Evolutionary conservation across 1,284 basidiomycete species (phyloP).

Genomic region (Heterobasidion irregulare): DNA sequence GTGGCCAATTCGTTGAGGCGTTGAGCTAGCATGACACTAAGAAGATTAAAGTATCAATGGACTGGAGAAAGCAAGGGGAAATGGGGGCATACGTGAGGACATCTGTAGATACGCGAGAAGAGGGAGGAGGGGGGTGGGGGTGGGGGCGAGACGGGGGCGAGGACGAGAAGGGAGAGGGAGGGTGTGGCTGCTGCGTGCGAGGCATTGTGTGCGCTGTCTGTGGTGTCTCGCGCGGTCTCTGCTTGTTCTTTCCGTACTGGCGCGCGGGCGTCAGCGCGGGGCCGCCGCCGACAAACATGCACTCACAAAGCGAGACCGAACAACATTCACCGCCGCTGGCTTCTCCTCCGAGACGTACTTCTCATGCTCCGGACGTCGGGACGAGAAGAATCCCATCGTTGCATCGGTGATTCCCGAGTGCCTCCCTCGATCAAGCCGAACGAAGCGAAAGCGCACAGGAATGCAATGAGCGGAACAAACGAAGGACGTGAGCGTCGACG

Average conservation of each 20-base stretch:
- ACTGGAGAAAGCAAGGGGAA: conserved; percentile 1
- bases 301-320: conserved; percentile 70
- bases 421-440: neutral
- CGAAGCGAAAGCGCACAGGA: neutral
- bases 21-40: conserved; percentile 64
- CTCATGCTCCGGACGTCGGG: conserved; percentile 23
- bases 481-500: neutral
- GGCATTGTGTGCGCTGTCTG: neutral
- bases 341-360: conserved; percentile 23
- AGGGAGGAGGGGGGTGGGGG: conserved; percentile 10
- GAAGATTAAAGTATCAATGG: neutral
- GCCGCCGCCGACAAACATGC: neutral
- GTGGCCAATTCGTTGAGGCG: conserved; percentile 68
- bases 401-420: neutral
- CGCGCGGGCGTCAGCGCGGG: conserved; percentile 12
- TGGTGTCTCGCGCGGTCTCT: conserved; percentile 4
- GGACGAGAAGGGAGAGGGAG: conserved; percentile 9
- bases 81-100: conserved; percentile 52
- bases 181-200: neutral
- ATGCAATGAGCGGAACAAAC: neutral
- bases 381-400: conserved; percentile 35
- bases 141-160: conserved; percentile 12
- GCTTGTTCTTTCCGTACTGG: conserved; percentile 61
- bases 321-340: conserved; percentile 46
- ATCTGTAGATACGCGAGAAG: conserved; percentile 35